Evolutionary conservation across 768 basidiomycete genomes (phyloP).

Genomic region (Suillus sp.): DNA sequence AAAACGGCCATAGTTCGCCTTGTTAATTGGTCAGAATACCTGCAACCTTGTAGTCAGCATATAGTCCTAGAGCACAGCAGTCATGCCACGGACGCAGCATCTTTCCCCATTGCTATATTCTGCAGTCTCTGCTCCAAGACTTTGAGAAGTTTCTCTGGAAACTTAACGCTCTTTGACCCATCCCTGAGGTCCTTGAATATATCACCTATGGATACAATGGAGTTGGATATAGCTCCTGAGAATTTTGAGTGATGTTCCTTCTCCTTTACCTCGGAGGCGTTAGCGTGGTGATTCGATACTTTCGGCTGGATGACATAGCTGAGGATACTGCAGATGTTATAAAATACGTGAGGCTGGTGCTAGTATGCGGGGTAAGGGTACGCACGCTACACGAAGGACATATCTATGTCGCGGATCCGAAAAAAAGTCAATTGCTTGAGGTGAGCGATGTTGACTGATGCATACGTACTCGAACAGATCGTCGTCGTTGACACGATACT

Average conservation of each 20-base stretch:
- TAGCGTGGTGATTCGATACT: constrained; percentile 34
- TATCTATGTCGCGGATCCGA: constrained; percentile 49
- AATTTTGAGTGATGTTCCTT: constrained; percentile 71
- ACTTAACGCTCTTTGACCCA: constrained; percentile 84
- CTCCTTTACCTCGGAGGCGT: constrained; percentile 47
- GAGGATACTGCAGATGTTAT: constrained; percentile 53
- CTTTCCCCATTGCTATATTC: constrained; percentile 92
- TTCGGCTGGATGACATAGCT: constrained; percentile 72
- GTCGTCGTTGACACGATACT: constrained; percentile 79
- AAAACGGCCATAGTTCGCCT: constrained; percentile 91
- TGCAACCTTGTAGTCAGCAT: constrained; percentile 31
- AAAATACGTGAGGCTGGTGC: constrained; percentile 15
- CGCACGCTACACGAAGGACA: constrained; percentile 83
- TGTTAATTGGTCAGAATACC: constrained; percentile 88
- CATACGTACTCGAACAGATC: constrained; percentile 79
- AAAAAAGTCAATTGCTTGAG: constrained; percentile 16
- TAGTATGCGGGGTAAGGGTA: constrained; percentile 18
- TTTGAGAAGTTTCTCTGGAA: constrained; percentile 92
- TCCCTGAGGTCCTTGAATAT: constrained; percentile 79
- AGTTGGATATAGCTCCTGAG: constrained; percentile 58
- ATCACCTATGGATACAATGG: constrained; percentile 66
- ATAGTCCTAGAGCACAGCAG: constrained; percentile 11
- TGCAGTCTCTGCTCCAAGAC: constrained; percentile 88
- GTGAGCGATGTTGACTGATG: constrained; percentile 10
- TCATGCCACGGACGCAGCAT: constrained; percentile 67